Evolutionary conservation across 805 yeast species (phyloP).

Genomic region (Kodamaea leandrae): DNA sequence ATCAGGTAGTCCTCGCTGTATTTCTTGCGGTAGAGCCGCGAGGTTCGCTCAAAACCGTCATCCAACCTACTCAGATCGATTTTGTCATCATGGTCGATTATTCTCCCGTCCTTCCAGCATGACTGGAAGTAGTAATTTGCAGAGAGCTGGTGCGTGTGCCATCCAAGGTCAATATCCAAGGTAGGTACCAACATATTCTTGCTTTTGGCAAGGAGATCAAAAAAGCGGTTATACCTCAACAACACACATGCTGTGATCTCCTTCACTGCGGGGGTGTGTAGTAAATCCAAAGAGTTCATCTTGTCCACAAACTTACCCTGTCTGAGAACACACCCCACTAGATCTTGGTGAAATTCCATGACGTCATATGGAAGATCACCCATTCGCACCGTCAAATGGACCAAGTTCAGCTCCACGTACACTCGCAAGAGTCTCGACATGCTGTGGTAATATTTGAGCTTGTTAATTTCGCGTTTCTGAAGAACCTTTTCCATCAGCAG

Average conservation of each 20-base stretch:
- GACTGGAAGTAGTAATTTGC: too few species aligned
- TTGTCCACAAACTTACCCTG: slow-evolving; percentile 23
- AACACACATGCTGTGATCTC: too few species aligned
- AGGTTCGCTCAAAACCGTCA: slow-evolving; percentile 12
- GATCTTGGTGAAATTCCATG: slow-evolving; percentile 18
- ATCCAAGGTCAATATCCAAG: too few species aligned
- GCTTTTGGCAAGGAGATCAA: too few species aligned
- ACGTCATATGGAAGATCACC: neutral
- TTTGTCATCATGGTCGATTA: too few species aligned
- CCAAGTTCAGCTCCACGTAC: slow-evolving; percentile 8
- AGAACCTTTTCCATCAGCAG: neutral
- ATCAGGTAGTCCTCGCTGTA: slow-evolving; percentile 11
- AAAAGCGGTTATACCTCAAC: too few species aligned
- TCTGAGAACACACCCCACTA: slow-evolving; percentile 23
- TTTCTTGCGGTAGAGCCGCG: slow-evolving; percentile 8
- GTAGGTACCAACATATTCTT: too few species aligned
- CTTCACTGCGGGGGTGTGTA: too few species aligned
- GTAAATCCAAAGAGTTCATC: slow-evolving; percentile 20
- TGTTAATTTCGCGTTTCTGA: neutral
- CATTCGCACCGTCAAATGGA: slow-evolving; percentile 12
- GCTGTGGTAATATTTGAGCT: neutral
- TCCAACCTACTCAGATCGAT: slow-evolving; percentile 3
- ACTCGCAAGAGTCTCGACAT: slow-evolving; percentile 4
- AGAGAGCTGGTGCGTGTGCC: too few species aligned
- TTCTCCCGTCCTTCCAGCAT: too few species aligned